Evolutionary conservation across 257 asterid species (phyloP), one percentile per base, ranked within the genome.

Genomic region (Nemophila menziesii): DNA sequence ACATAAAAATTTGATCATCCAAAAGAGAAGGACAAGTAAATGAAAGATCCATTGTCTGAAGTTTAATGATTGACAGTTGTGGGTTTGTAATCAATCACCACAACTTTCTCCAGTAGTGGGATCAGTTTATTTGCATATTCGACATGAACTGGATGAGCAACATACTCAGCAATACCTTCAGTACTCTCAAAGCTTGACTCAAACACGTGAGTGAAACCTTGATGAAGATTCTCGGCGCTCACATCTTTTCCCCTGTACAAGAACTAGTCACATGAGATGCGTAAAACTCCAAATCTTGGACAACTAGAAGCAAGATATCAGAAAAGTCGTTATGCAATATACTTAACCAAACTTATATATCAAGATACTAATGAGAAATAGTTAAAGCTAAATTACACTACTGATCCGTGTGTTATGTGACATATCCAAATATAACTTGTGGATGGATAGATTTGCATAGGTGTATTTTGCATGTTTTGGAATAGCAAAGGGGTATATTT

Each of bases 201-300:
- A 19, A 87, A 86, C 17, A 87, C 58, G n/a, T 87, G 95, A 38
- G 95, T 87, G 58, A 75, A 87, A 14, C 97, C 97, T 62, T 83
- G 93, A 22, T 83, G 77, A 65, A 78, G 10, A 67, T 77, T 80
- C 54, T 80, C 93, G 20, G 49, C 44, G 73, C 93, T 80, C 55
- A 73, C 93, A 46, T 87, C 80, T 60, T 71, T 64, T 13, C 94
- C 94, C 94, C 96, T 86, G 68, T 56, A 54, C 52, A 20, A 15
- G 2, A 43, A 46, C 44, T 26, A 48, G 5, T 60, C 47, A 55
- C 5, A 34, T 36, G 18, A 54, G 22, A 29, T 15, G 4, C n/a
- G n/a, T n/a, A n/a, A n/a, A n/a, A n/a, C n/a, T n/a, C n/a, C n/a
- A n/a, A n/a, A n/a, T n/a, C n/a, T n/a, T n/a, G n/a, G n/a, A n/a